phyloP scores from a whole-genome alignment of 805 yeast genomes.

The Saccharomyces jurei region DNA sequence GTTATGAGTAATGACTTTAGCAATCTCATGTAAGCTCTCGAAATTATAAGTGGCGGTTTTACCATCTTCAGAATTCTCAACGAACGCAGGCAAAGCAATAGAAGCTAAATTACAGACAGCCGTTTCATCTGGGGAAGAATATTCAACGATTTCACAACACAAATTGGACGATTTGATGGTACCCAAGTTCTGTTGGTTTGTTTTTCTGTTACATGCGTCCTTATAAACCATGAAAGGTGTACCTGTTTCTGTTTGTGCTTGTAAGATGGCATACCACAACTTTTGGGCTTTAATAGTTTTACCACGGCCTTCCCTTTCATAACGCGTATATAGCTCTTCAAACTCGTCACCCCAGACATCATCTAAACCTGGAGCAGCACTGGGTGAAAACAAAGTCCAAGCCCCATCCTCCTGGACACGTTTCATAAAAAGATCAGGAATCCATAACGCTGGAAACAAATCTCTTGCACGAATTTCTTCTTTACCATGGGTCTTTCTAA shows the following conservation, averaged over 20 bases:
- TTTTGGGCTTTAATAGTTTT: constrained; percentile 75
- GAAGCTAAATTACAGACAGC: constrained; percentile 96
- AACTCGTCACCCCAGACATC: constrained; percentile 85
- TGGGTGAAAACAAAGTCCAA: constrained; percentile 89
- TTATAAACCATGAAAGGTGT: constrained; percentile 91
- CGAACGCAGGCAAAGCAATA: constrained; percentile 75
- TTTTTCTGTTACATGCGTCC: constrained; percentile 80
- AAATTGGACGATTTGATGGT: constrained; percentile 86
- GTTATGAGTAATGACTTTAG: constrained; percentile 72
- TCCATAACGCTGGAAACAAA: constrained; percentile 88
- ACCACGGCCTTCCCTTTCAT: constrained; percentile 64
- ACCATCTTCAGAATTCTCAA: constrained; percentile 40
- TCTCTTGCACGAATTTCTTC: constrained; percentile 93
- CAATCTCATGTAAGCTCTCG: constrained; percentile 60
- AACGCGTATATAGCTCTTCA: constrained; percentile 57
- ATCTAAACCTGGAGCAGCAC: constrained; percentile 76
- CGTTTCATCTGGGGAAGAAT: constrained; percentile 83
- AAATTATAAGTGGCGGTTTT: constrained; percentile 56
- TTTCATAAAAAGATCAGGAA: constrained; percentile 89
- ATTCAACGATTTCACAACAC: constrained; percentile 92
- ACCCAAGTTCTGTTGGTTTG: constrained; percentile 89
- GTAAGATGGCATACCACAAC: constrained; percentile 81
- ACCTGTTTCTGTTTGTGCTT: constrained; percentile 94
- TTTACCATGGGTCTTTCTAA: constrained; percentile 89
- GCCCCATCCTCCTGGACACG: constrained; percentile 69